These are phyloP conservation scores for Castanea mollissima DNA, from an alignment of 306 rosid species.

Conservation along the genomic window DNA sequence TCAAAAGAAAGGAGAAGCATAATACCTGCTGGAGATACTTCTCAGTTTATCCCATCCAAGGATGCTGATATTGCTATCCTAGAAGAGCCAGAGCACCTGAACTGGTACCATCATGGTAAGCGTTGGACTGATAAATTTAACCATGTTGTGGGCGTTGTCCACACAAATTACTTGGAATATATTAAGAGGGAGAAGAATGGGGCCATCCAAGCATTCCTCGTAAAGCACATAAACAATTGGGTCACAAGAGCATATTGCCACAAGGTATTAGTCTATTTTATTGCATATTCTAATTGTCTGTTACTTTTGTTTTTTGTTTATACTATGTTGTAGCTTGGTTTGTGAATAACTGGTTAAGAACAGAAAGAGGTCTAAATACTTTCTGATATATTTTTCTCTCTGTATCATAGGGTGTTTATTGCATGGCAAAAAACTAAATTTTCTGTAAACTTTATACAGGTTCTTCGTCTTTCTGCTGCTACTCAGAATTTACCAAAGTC, in stretches of 20 bases:
- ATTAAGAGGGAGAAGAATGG: constrained; percentile 97
- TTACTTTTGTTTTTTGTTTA: neutral
- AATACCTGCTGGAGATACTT: constrained; percentile 93
- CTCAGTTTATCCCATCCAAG: constrained; percentile 84
- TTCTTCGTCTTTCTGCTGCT: constrained; percentile 96
- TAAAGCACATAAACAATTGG: constrained; percentile 97
- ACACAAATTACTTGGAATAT: constrained; percentile 94
- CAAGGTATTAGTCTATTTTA: constrained; percentile 48
- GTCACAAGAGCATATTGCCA: constrained; percentile 85
- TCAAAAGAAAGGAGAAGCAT: constrained; percentile 83
- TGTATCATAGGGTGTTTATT: neutral
- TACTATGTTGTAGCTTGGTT: neutral
- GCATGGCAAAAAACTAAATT: constrained; percentile 2
- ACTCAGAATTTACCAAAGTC: constrained; percentile 95
- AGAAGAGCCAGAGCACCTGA: constrained; percentile 96
- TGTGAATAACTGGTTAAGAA: neutral
- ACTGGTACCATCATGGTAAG: constrained; percentile 97
- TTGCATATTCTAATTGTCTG: neutral
- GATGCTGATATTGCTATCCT: constrained; percentile 94
- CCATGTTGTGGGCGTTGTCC: constrained; percentile 96
- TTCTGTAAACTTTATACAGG: constrained; percentile 42
- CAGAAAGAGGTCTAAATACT: neutral
- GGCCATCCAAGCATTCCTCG: constrained; percentile 84
- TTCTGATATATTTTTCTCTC: neutral
- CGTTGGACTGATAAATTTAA: constrained; percentile 96